Base-by-base conservation (phyloP, 805 yeast genomes). In the Pichia phayaonensis region DNA sequence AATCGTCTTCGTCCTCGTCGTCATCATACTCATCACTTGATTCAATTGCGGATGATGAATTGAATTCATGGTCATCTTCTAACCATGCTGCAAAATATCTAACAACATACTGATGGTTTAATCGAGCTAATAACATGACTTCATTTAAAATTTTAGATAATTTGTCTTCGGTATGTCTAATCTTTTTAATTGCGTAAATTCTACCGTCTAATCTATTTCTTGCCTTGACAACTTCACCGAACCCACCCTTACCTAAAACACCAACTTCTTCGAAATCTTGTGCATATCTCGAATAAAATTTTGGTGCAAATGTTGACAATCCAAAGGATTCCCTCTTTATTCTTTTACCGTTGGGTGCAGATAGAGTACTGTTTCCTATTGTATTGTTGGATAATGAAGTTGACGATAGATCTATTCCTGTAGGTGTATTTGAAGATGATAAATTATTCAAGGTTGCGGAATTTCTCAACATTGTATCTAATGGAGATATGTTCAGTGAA, bases 161-260 rank as follows among this genome's bases (percentile, higher is more conserved):
- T 57, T 86, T 84, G 59, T 86, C 83, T 45, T 86, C 85, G 2
- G 84, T 78, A 59, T 94, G 97, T 51, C 84, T 80, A 46, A 94
- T 86, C 59, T 90, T 92, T 65, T 94, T 94, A 52, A 94, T 81
- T 0, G 99, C 99, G 65, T 94, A 94, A 58, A 86, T 87, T 16
- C 97, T 76, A 21, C 99, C 98, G 63, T 94, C 99, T 56, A 94
- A 76, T 52, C 90, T 79, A 64, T 90, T 92, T 54, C 99, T 74
- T 0, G 94, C 98, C 61, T 92, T 90, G n/a, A 94, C 97, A 10
- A 94, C 99, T 65, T 94, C 97, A 7, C 99, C 99, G 68, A 86
- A 94, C 0, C 95, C 99, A 40, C 99, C 99, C 58, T 83, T 81
- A 2, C 99, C 99, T 10, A 94, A 69, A 21, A 84, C 80, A 0